phyloP scores from a whole-genome alignment of 1,284 basidiomycete genomes.

The Heterobasidion occidentale region DNA sequence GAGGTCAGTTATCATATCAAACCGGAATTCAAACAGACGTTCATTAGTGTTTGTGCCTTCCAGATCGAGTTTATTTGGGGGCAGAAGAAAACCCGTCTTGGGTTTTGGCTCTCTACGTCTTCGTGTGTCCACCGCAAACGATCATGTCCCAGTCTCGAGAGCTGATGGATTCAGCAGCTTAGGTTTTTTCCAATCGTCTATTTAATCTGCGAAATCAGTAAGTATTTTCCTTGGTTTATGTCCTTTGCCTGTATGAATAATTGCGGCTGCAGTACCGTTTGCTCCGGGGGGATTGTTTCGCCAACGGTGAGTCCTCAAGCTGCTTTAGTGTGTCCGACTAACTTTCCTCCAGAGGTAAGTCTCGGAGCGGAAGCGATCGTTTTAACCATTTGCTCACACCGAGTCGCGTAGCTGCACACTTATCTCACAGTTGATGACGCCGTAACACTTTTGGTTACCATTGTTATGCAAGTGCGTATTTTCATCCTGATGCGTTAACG shows the following conservation, averaged over 20 bases:
- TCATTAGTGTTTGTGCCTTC: too few species aligned
- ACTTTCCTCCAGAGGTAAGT: not conserved
- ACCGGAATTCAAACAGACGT: too few species aligned
- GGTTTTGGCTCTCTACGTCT: slow-evolving; percentile 16
- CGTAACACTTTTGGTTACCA: slow-evolving; percentile 12
- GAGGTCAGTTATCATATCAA: not conserved
- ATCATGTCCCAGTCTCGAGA: too few species aligned
- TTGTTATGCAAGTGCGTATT: slow-evolving; percentile 11
- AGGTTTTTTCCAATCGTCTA: slow-evolving; percentile 12
- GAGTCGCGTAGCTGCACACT: slow-evolving; percentile 9
- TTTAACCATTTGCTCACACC: too few species aligned
- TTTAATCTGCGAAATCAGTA: slow-evolving; percentile 8
- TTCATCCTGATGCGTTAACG: too few species aligned
- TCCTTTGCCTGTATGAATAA: not conserved
- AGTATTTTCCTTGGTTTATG: not conserved
- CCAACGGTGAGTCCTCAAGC: slow-evolving; percentile 5
- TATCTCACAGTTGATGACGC: slow-evolving; percentile 13
- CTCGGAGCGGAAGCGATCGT: too few species aligned
- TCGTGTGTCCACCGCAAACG: slow-evolving; percentile 11
- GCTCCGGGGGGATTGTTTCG: slow-evolving; percentile 5
- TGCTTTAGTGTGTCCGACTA: too few species aligned
- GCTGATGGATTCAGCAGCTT: slow-evolving; percentile 8
- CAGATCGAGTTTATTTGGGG: slow-evolving; percentile 14
- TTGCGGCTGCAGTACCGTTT: slow-evolving; percentile 6
- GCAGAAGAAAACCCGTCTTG: slow-evolving; percentile 12